Evolutionary conservation across 257 asterid species (phyloP).

Genomic region (Solanum bulbocastanum): DNA sequence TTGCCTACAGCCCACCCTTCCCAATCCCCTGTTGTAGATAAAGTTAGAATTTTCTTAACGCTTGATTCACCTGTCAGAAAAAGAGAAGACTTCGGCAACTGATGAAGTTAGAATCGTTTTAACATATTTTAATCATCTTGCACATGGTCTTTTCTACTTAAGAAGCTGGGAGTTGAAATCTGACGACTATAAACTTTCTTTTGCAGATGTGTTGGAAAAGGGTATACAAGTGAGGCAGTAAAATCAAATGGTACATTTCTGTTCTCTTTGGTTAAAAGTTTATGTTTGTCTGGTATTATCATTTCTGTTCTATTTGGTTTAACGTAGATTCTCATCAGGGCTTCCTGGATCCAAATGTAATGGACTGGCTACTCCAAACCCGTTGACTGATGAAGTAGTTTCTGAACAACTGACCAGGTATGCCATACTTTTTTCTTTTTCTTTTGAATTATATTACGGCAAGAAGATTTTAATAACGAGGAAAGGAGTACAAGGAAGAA

Average conservation of each 20-base stretch:
- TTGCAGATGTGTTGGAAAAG: constrained; percentile 9
- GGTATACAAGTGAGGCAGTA: background rate
- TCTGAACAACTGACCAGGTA: constrained; percentile 97
- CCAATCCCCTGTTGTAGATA: background rate
- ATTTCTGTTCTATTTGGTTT: background rate
- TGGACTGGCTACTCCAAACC: constrained; percentile 22
- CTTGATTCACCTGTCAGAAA: background rate
- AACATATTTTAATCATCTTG: background rate
- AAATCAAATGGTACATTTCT: constrained; percentile 11
- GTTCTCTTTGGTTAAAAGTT: background rate
- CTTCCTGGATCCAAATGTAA: constrained; percentile 16
- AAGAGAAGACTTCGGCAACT: background rate
- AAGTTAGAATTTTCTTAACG: background rate
- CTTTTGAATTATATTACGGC: background rate
- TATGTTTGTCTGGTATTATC: background rate
- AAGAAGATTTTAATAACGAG: background rate
- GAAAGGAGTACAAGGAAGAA: background rate
- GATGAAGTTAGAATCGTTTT: background rate
- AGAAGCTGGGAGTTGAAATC: background rate
- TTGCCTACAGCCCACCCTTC: background rate
- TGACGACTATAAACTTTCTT: background rate
- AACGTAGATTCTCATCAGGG: background rate
- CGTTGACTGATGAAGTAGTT: constrained; percentile 78
- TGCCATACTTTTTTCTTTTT: background rate
- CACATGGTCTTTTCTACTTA: background rate